Evolutionary conservation across 1,284 basidiomycete species (phyloP).

Genomic region (Laetiporus sulphureus): DNA sequence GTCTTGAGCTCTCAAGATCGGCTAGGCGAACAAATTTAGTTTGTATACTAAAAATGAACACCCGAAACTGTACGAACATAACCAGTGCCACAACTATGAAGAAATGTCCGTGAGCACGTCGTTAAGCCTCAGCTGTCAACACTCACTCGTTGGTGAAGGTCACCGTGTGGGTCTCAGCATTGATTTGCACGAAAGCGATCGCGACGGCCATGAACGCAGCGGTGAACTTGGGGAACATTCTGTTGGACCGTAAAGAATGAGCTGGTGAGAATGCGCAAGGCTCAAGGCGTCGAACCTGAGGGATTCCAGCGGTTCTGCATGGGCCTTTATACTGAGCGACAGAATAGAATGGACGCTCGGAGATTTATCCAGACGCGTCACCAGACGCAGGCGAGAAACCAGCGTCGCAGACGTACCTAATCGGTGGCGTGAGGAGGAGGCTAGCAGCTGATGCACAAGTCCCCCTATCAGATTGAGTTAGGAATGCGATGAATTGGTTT

Average conservation of each 20-base stretch:
- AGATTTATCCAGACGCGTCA: too few species aligned
- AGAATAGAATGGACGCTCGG: not conserved
- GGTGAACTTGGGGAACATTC: slow-evolving; percentile 1
- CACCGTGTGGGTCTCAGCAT: slow-evolving; percentile 1
- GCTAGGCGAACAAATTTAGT: too few species aligned
- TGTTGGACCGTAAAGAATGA: not conserved
- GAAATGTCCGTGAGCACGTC: not conserved
- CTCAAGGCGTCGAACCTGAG: not conserved
- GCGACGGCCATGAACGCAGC: not conserved
- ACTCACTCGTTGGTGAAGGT: slow-evolving; percentile 3
- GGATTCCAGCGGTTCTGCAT: not conserved
- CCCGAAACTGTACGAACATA: not conserved
- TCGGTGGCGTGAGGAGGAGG: too few species aligned
- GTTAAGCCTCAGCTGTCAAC: not conserved
- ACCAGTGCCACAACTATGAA: not conserved
- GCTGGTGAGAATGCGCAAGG: not conserved
- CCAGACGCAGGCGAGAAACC: not conserved
- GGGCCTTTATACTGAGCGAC: not conserved
- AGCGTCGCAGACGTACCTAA: not conserved
- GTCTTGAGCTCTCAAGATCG: not conserved
- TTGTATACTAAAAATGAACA: not conserved
- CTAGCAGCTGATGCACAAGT: too few species aligned
- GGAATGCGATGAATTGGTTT: too few species aligned
- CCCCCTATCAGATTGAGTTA: too few species aligned
- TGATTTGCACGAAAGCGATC: not conserved